These are phyloP conservation scores for Naumovozyma dairenensis DNA, from an alignment of 805 yeast genomes.

Conservation along the genomic window DNA sequence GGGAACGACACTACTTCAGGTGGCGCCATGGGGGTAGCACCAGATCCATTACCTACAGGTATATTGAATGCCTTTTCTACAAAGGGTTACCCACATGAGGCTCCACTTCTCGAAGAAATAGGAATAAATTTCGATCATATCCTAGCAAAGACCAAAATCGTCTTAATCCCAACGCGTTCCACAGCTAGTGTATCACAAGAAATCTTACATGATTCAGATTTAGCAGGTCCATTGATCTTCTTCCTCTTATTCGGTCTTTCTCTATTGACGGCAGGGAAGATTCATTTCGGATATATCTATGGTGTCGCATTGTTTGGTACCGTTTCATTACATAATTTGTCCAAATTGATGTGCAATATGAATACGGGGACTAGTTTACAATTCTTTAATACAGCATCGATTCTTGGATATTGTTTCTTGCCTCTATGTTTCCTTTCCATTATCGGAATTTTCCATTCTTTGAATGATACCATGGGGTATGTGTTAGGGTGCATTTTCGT, in stretches of 20 bases:
- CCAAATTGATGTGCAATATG: constrained; percentile 69
- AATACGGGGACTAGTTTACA: constrained; percentile 30
- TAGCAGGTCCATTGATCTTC: constrained; percentile 91
- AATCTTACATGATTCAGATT: constrained; percentile 76
- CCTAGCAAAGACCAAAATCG: constrained; percentile 73
- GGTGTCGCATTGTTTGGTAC: constrained; percentile 94
- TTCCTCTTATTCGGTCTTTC: constrained; percentile 80
- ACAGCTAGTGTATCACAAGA: constrained; percentile 54
- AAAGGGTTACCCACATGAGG: constrained; percentile 90
- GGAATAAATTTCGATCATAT: constrained; percentile 91
- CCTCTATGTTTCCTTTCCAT: constrained; percentile 59
- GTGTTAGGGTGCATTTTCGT: constrained; percentile 55
- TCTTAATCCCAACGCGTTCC: constrained; percentile 57
- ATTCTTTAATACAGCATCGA: constrained; percentile 69
- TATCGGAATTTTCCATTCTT: constrained; percentile 61
- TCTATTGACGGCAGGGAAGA: constrained; percentile 77
- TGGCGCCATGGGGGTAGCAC: constrained; percentile 16
- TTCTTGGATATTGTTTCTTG: constrained; percentile 84
- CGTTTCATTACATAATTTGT: constrained; percentile 67
- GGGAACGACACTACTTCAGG: constrained; percentile 7
- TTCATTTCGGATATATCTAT: constrained; percentile 93
- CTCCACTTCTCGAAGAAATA: constrained; percentile 81
- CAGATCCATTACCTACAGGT: constrained; percentile 53
- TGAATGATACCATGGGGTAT: constrained; percentile 73
- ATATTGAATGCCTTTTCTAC: constrained; percentile 87